Evolutionary conservation across 257 asterid species (phyloP).

Genomic region (Gentiana dahurica): DNA sequence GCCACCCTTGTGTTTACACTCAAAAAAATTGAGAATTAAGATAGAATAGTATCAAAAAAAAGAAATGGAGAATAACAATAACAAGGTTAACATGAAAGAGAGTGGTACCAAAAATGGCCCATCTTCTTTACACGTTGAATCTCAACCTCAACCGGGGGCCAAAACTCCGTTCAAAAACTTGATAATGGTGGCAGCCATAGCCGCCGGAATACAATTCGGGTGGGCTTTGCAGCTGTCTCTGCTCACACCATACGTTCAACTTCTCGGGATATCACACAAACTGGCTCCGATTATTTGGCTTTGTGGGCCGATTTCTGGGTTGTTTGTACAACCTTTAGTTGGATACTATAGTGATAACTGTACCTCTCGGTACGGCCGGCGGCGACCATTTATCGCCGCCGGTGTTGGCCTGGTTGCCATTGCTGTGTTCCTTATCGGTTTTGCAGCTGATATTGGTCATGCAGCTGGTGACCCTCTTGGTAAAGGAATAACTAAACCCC

Average conservation of each 20-base stretch:
- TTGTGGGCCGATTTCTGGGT: constrained; percentile 47
- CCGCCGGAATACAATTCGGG: constrained; percentile 42
- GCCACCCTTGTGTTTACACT: no score
- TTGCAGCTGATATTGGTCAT: constrained; percentile 36
- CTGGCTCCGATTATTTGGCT: constrained; percentile 38
- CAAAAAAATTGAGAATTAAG: no score
- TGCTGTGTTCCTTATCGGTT: constrained; percentile 33
- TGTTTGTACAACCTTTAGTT: constrained; percentile 25
- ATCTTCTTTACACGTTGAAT: no score
- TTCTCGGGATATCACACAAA: constrained; percentile 29
- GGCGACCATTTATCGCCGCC: constrained; percentile 32
- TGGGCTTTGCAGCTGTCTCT: constrained; percentile 56
- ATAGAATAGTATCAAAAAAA: no score
- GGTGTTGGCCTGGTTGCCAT: constrained; percentile 19
- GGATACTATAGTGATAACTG: constrained; percentile 39
- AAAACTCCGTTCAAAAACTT: constrained; percentile 9
- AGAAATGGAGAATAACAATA: no score
- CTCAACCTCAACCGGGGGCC: no score
- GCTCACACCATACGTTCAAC: constrained; percentile 40
- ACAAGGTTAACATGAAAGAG: no score
- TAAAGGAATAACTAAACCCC: not conserved
- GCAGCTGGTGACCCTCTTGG: constrained; percentile 25
- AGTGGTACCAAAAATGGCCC: no score
- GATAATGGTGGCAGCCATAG: constrained; percentile 30
- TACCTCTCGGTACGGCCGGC: constrained; percentile 30